Evolutionary conservation across 2,329 filamentous ascomycete species (phyloP).

Genomic region (Ophiostoma himal-ulmi): DNA sequence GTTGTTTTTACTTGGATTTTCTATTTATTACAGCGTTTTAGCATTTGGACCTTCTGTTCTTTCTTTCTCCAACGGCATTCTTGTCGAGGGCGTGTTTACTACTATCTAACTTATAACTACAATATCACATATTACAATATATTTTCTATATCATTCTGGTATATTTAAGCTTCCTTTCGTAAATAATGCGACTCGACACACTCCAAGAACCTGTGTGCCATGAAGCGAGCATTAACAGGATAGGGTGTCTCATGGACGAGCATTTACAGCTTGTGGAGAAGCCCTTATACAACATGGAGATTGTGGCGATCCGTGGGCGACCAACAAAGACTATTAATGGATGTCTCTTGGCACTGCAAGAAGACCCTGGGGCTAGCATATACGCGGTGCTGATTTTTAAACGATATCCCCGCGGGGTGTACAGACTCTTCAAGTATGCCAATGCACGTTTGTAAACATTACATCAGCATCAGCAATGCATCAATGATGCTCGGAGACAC

Average conservation of each 20-base stretch:
- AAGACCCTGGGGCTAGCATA: not conserved
- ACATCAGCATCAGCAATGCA: not conserved
- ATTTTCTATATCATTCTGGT: not conserved
- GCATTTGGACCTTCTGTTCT: not conserved
- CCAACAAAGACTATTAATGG: not conserved
- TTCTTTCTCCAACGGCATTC: not conserved
- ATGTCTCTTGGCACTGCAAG: not conserved
- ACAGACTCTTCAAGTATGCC: not conserved
- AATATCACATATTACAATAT: not conserved
- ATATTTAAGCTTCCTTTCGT: not conserved
- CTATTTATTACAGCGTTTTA: slow-evolving; percentile 1
- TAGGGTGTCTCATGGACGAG: not conserved
- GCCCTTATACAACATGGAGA: no score
- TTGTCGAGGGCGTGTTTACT: not conserved
- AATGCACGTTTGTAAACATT: not conserved
- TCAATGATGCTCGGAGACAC: not conserved
- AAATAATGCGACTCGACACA: no score
- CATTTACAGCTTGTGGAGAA: not conserved
- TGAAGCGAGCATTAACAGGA: not conserved
- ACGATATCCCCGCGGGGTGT: not conserved
- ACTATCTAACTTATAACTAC: not conserved
- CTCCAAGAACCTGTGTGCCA: no score
- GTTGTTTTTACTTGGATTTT: not conserved
- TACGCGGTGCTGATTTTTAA: not conserved
- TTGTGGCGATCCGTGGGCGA: no score